phyloP scores from a whole-genome alignment of 257 asterid species.

The Solanum sitiens region DNA sequence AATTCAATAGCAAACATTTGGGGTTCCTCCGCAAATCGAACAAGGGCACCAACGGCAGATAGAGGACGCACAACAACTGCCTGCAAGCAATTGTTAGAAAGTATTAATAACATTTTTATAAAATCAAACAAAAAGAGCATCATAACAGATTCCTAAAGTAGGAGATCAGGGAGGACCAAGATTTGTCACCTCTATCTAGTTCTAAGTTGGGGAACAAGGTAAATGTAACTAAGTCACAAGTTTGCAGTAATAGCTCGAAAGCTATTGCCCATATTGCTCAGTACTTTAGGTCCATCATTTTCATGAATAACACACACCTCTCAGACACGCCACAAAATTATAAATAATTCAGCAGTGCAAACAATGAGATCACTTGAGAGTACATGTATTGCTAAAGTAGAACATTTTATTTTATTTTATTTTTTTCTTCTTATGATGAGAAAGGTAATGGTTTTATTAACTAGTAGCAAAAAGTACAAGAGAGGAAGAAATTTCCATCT shows the following conservation, averaged over 20 bases:
- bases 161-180: background rate
- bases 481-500: background rate
- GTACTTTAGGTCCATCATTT: background rate
- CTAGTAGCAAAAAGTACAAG: background rate
- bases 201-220: background rate
- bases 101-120: background rate
- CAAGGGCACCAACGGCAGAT: constrained; percentile 91
- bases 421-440: background rate
- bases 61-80: constrained; percentile 90
- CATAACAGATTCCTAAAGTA: constrained; percentile 4
- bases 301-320: background rate
- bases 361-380: background rate
- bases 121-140: constrained; percentile 2
- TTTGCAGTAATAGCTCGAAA: background rate
- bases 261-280: background rate
- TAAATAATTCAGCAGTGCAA: background rate
- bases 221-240: background rate
- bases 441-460: background rate
- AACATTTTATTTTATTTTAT: background rate
- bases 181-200: background rate
- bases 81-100: constrained; percentile 37
- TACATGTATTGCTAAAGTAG: background rate
- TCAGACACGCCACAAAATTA: background rate
- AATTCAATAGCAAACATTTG: constrained; percentile 98
- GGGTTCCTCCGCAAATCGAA: constrained; percentile 98